Base-by-base conservation (phyloP, 192 early-diverging fungal genomes). In the Coemansia sp. region DNA sequence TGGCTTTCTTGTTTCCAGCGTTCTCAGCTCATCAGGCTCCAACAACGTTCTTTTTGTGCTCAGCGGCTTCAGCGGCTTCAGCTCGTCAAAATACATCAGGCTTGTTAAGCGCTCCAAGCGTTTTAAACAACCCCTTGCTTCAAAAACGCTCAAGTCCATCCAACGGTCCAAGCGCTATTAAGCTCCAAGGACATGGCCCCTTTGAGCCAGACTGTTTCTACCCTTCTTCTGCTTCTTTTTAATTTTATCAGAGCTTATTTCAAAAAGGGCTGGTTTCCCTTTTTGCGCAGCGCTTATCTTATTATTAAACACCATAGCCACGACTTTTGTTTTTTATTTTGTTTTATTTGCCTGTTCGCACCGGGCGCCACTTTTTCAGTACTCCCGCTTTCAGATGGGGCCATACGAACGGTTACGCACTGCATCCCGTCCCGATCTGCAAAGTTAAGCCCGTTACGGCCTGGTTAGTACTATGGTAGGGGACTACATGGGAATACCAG, bases 391-490 rank as follows among this genome's bases (percentile, higher is more conserved):
- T 10, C 8, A 74, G 72, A 36, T 68, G 66, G 66, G 72, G 72
- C 72, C 72, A 74, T 74, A 74, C 57, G 66, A 74, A 67, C 46
- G 57, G 46, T 46, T 41, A 63, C 8, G 21, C 46, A 68, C 72
- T 65, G 72, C 62, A 74, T 74, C 72, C 72, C 72, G 72, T 74
- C 72, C 61, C 71, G 66, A 74, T 74, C 72, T 74, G 66, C 72
- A 65, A 68, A 74, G 72, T 68, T 42, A 74, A 74, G 66, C 65
- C 42, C 61, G 46, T 67, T 74, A 67, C 66, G 57, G 72, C 65
- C 26, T 42, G 56, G 66, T 67, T 62, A 74, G 72, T 74, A 74
- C 66, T 74, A 74, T 68, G 62, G 55, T 74, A 55, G 72, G 72
- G 41, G 66, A 74, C 72, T 55, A 68, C 66, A 68, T 74, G 72